Base-by-base conservation (phyloP, 139 green algal species). In the Zygnema cylindricum region DNA sequence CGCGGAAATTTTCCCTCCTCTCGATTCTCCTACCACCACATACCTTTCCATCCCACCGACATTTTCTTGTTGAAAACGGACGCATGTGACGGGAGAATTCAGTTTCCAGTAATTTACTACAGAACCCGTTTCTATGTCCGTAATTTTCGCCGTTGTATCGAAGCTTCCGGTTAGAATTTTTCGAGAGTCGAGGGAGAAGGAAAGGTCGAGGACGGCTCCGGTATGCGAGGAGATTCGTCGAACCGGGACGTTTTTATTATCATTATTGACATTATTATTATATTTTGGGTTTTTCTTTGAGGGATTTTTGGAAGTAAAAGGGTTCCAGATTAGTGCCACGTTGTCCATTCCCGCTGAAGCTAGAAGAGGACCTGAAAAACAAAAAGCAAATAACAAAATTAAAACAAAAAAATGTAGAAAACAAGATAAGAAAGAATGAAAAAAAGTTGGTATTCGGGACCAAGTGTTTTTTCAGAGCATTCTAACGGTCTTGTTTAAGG, bases 271-370 rank as follows among this genome's bases (percentile, higher is more conserved):
- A n/a, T n/a, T n/a, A n/a, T n/a, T n/a, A n/a, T n/a, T n/a, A n/a
- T n/a, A n/a, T n/a, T n/a, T n/a, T n/a, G n/a, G n/a, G n/a, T n/a
- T n/a, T n/a, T n/a, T n/a, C 36, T 38, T 36, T 36, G 21, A 36
- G 11, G 16, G 73, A n/a, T n/a, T n/a, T n/a, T n/a, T n/a, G 36
- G 57, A 30, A 39, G 7, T 81, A 49, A 2, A 84, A 2, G 69
- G 32, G 81, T 7, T 83, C 81, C 81, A 87, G 25, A 87, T 43
- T 2, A 41, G 81, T 42, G 33, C 81, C 30, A 7, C 1, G 30
- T 83, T 2, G 81, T 87, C 81, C 38, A 82, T 87, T 63, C 81
- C 69, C 38, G 81, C 81, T 22, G 81, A 78, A 25, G 41, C 38
- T 21, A 87, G 33, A 2, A 87, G 30, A 2, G 85, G 38, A 33